Evolutionary conservation across 2,329 filamentous ascomycete species (phyloP), one percentile per base, ranked within the genome.

Genomic region (Hirsutella minnesotensis): DNA sequence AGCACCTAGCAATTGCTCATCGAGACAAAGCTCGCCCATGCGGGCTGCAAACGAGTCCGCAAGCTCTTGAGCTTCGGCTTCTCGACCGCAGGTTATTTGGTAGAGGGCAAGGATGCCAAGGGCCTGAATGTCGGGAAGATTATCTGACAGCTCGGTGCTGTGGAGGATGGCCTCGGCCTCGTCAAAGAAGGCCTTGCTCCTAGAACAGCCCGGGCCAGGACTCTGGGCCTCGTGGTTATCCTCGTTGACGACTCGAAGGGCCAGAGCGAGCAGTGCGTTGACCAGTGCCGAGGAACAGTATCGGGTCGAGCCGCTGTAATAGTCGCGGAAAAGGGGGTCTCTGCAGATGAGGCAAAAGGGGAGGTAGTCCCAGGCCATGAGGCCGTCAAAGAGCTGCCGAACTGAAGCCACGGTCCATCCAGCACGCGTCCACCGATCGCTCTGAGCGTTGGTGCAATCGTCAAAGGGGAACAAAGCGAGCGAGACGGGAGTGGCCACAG

Each of bases 211-310:
- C 3, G 39, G 35, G 1, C 36, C 20, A 16, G 38, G n/a, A 18
- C 33, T 35, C n/a, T 35, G 15, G 5, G 39, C 16, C 4, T 42
- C 44, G 16, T 42, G 34, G 9, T 29, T 19, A 7, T 19, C 16
- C 31, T 44, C 42, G 31, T 43, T 33, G 12, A 45, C 37, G 5
- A 45, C 38, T 5, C 37, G 33, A 7, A 24, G 46, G 1, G 45
- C 20, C 9, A 49, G 37, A 31, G 43, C 43, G 13, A 49, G 27
- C 12, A 47, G 39, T 2, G 45, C 39, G 19, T 49, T 42, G n/a
- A 47, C 45, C 7, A 49, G 47, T 4, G 47, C 41, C 5, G 43
- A 30, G 3, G 47, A 49, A 38, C 47, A 47, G 30, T 44, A 49
- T 4, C 40, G 42, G 3, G 9, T 27, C 15, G 31, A 30, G n/a